Base-by-base conservation (phyloP, 768 basidiomycete species). In the Cubamyces sp. region DNA sequence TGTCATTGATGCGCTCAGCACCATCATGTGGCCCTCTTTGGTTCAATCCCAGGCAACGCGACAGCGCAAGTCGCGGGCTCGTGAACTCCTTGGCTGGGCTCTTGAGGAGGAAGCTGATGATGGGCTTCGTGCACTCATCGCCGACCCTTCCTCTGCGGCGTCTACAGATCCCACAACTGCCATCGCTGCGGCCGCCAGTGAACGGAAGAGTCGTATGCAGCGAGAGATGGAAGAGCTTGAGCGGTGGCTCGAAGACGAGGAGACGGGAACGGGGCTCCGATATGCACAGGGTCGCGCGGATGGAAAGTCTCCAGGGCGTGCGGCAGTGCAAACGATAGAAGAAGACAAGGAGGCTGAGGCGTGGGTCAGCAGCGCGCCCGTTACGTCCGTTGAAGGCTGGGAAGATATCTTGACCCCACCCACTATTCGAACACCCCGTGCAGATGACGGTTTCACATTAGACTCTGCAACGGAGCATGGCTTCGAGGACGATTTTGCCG, bases 21-120 rank as follows among this genome's bases (percentile, higher is more conserved):
- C 92, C 0, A 85, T 94, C 68, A 92, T 94, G 87, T 94, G 92
- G 92, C 88, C 92, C 4, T 88, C 88, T 0, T 87, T 94, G 84
- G 74, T 83, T 50, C 76, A 82, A 23, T 74, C 70, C 34, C 69
- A 69, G n/a, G 49, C 69, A 6, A 75, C 71, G 48, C 42, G 56
- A 30, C 60, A 67, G 21, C 70, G 68, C 34, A 70, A 71, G 53
- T 75, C 70, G 55, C 72, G 74, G 12, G 71, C 72, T 19, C 72
- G 70, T 25, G 74, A 71, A 23, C 70, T 77, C 51, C 71, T 81
- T 46, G 79, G 78, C 56, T 81, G 79, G 80, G 79, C 75, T 23
- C 69, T 68, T 1, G 69, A 69, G 23, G 70, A 74, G n/a, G 73
- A 68, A 19, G 78, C 76, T 21, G 76, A 75, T 23, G 79, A 82